A percentile compares a stretch with the other conserved stretches of the same genome.
phyloP scores from a whole-genome alignment of 2,329 filamentous ascomycete species.

The Rutstroemia sydowiana region DNA sequence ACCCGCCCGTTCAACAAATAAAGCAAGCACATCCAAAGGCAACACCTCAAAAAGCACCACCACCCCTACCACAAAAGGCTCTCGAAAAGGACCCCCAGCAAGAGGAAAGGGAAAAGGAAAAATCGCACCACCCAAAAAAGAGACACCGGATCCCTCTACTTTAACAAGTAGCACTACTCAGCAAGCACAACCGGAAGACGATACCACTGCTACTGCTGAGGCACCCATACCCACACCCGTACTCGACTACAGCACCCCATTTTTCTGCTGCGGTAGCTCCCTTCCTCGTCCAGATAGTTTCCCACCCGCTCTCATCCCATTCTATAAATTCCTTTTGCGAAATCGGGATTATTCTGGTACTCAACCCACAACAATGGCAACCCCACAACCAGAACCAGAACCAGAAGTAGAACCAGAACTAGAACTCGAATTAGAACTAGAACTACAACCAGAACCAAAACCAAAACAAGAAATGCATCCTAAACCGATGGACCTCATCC shows the following conservation, averaged over 20 bases:
- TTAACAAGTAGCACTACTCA: no score
- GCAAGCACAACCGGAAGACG: not conserved
- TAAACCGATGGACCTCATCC: not conserved
- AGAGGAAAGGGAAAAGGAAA: no score
- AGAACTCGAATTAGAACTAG: no score
- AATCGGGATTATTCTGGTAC: not conserved
- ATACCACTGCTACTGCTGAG: not conserved
- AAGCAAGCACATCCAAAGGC: no score
- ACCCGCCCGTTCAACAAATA: no score
- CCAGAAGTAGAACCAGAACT: no score
- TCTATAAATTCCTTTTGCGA: not conserved
- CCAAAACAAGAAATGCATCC: not conserved
- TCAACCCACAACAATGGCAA: not conserved
- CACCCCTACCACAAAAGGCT: no score
- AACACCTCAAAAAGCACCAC: no score
- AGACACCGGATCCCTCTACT: no score
- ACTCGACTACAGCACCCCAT: not conserved
- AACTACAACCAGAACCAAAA: not conserved
- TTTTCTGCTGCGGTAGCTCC: not conserved
- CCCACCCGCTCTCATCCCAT: not conserved
- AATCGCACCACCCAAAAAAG: no score
- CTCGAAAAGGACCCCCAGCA: no score
- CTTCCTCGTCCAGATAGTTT: not conserved
- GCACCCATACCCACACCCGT: not conserved
- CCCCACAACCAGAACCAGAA: no score